Base-by-base conservation (phyloP, 2,329 filamentous ascomycete species). In the Cladosporium sphaerospermum region DNA sequence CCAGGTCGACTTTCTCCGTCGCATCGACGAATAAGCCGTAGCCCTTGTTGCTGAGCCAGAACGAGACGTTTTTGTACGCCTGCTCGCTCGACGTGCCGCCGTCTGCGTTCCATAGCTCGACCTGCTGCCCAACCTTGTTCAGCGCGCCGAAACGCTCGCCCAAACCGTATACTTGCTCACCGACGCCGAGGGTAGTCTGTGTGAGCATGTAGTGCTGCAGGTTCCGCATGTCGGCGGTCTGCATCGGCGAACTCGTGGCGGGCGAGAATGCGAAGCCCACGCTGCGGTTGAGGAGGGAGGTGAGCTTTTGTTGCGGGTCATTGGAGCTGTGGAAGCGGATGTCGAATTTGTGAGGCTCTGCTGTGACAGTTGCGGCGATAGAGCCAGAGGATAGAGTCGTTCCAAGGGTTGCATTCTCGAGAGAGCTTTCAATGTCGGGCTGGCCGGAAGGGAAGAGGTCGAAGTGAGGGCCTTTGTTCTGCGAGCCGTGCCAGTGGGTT, bases 21-120 rank as follows among this genome's bases (percentile, higher is more conserved):
- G 82, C 81, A 64, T 89, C 86, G 55, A 90, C 80, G 64, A 90
- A 89, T 32, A 90, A 75, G 16, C 87, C 87, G 64, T 90, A 91
- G 0, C 86, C 86, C n/a, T 79, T 76, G 10, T 81, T 86, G 63
- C 80, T 85, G 59, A 87, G 71, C 78, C 81, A 87, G 67, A 87
- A 86, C 0, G 81, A 79, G 2, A 87, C 70, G 63, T 87, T 88
- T 71, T 87, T 88, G 70, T 88, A 88, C 1, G 83, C 83, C 64
- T 86, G 84, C 52, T 86, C 83, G 58, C 79, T 83, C 0, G 79
- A 83, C 0, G 84, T 87, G 9, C 84, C 84, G 5, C 77, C 78
- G 57, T 80, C 78, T 55, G 79, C 77, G 50, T 80, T 80, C 77
- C 76, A 80, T n/a, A 90, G 76, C 53, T 80, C 75, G 8, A 90